Evolutionary conservation across 768 basidiomycete genomes (phyloP), one percentile per base, ranked within the genome.

Genomic region (Clathrus columnatus): DNA sequence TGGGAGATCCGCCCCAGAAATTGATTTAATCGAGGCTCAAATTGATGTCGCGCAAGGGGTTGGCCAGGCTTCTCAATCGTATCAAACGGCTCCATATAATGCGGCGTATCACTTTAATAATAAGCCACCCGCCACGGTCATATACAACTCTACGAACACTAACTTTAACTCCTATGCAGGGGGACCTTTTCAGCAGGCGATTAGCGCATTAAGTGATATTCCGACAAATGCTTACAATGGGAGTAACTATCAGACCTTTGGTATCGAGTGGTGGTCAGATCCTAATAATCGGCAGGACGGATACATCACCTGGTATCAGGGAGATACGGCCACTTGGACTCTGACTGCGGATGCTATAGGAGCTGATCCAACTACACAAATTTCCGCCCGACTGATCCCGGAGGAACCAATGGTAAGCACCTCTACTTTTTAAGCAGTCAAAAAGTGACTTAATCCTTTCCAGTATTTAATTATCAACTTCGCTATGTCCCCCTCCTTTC

Each of bases 331-430:
- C 63, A 77, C 85, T 0, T 97, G 94, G 92, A 84, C 75, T 27
- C 68, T 87, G 46, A 81, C 78, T 7, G 70, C 87, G 1, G 74
- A 70, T 5, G 72, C 88, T 2, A 69, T 92, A 18, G 86, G 81
- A 4, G 70, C 91, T 1, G 84, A 93, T 69, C 20, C 77, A 0
- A 64, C 61, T 4, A 72, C 80, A 0, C 59, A 83, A 52, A 74
- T 98, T 48, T 73, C 78, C 29, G 72, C 77, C 61, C 75, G 94
- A 29, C 63, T 92, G 18, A 82, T 82, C 52, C 75, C 91, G 4
- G 90, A 94, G 64, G 96, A 99, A 67, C 95, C 96, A 2, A 86
- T 97, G 92, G 90, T 91, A 61, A 59, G 81, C n/a, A 20, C 1
- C 28, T 41, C 16, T 20, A 17, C 49, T 23, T 8, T 43, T 17